These are phyloP conservation scores for Blastocystis sp. DNA, from an alignment of 352 stramenopile species.

Conservation along the genomic window DNA sequence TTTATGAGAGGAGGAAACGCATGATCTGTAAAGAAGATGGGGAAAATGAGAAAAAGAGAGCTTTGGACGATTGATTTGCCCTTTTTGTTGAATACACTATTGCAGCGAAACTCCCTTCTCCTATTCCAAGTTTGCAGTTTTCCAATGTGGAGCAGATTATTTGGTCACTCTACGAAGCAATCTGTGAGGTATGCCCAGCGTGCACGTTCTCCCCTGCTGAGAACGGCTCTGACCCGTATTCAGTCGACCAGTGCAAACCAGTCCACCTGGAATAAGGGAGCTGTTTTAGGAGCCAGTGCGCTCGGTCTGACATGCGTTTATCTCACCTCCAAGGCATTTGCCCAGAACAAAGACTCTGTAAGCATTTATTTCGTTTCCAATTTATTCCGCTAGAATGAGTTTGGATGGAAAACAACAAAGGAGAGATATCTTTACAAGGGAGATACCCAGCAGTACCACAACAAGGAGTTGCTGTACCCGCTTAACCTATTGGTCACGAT, in stretches of 20 bases:
- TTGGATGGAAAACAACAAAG: slow-evolving; percentile 7
- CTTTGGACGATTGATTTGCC: not conserved
- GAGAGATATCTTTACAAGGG: slow-evolving; percentile 43
- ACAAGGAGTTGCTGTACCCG: slow-evolving; percentile 37
- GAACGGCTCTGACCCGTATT: not conserved
- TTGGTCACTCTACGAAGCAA: not conserved
- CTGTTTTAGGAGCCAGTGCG: not conserved
- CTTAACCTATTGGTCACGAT: not conserved
- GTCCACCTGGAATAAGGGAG: slow-evolving; percentile 2
- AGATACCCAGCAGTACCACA: slow-evolving; percentile 26
- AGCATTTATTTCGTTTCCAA: not conserved
- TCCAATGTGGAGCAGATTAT: slow-evolving; percentile 13
- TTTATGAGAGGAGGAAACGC: not conserved
- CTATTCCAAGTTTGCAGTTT: not conserved
- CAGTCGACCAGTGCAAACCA: not conserved
- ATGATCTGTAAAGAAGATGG: not conserved
- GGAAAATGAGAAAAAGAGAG: not conserved
- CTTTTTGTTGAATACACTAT: not conserved
- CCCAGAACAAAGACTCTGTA: slow-evolving; percentile 7
- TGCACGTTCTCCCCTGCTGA: not conserved
- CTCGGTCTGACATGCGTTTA: slow-evolving; percentile 35
- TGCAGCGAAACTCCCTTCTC: not conserved
- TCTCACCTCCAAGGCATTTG: slow-evolving; percentile 31
- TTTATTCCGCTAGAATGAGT: not conserved
- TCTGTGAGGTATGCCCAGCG: not conserved